Evolutionary conservation across 192 early-diverging fungal species (phyloP), one percentile per base, ranked within the genome.

Genomic region (Coemansia sp.): DNA sequence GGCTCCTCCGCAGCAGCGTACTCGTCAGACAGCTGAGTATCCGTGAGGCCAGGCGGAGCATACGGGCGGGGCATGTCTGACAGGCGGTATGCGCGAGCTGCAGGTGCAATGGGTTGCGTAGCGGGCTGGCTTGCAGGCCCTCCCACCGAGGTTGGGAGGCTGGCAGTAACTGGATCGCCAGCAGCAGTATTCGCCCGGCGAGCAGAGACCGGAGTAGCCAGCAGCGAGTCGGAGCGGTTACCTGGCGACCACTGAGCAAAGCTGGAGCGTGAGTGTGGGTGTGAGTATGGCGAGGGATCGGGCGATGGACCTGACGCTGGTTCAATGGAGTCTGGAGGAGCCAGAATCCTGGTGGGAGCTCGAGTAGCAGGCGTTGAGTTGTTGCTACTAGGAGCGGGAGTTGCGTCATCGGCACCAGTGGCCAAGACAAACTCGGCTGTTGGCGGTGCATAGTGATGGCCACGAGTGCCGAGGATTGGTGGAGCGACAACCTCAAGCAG

Each of bases 371-470:
- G 52, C 4, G 67, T 55, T 34, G 28, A 13, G 37, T 25, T 28
- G n/a, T 35, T 39, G 6, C 37, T 18, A 50, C 60, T 47, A 14
- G 67, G 20, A 36, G 41, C 11, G 5, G 35, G 38, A 0, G 66
- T 65, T 16, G 58, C 55, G 14, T 75, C 39, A 9, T 76, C 77
- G 13, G 77, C 43, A n/a, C 73, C 59, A 0, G 82, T 84, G 18
- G 82, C 82, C 16, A 84, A 58, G 6, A 73, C 68, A 62, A 84
- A 74, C 48, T 84, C 82, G 3, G 71, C 82, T 1, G 52, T 41
- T 4, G 69, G 43, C 35, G 52, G 48, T 0, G 56, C 47, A 6
- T 62, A 57, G 37, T 61, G 48, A 2, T 52, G 48, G 23, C 25
- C 48, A 23, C 48, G 48, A n/a, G 48, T 23, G 25, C 25, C 48